Evolutionary conservation across 1,139 yeast species (phyloP).

Genomic region (Blastobotrys arbuscula): DNA sequence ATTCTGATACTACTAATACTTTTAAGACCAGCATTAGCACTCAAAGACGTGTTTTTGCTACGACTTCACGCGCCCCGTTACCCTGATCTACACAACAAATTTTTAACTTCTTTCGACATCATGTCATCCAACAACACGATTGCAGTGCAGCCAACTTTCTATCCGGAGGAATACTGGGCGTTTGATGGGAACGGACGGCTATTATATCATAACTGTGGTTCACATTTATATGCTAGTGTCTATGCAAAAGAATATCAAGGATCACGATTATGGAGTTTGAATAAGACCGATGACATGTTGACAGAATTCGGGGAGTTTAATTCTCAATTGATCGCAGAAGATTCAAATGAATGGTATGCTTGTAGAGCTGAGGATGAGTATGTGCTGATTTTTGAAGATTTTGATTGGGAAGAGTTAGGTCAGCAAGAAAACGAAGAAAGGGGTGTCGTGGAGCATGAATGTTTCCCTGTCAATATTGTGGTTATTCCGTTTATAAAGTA

Average conservation of each 20-base stretch:
- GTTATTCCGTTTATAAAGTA: slow-evolving; percentile 1
- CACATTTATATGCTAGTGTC: neutral
- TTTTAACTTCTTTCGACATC: neutral
- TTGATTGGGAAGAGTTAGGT: neutral
- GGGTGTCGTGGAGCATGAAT: neutral
- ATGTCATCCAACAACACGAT: neutral
- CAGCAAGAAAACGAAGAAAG: neutral
- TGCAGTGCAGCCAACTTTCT: neutral
- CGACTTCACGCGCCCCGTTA: neutral
- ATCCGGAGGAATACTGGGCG: slow-evolving; percentile 4
- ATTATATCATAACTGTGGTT: neutral
- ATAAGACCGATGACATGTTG: neutral
- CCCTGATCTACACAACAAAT: neutral
- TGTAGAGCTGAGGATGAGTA: neutral
- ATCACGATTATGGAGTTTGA: neutral
- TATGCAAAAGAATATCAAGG: neutral
- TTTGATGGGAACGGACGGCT: neutral
- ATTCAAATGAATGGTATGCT: neutral
- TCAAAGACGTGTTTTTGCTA: neutral
- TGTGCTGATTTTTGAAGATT: neutral
- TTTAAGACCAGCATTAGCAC: neutral
- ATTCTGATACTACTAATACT: neutral
- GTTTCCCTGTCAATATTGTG: neutral
- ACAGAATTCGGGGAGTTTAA: neutral
- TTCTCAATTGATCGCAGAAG: neutral